phyloP scores from a whole-genome alignment of 768 basidiomycete species.

The Panaeolus papilionaceus region DNA sequence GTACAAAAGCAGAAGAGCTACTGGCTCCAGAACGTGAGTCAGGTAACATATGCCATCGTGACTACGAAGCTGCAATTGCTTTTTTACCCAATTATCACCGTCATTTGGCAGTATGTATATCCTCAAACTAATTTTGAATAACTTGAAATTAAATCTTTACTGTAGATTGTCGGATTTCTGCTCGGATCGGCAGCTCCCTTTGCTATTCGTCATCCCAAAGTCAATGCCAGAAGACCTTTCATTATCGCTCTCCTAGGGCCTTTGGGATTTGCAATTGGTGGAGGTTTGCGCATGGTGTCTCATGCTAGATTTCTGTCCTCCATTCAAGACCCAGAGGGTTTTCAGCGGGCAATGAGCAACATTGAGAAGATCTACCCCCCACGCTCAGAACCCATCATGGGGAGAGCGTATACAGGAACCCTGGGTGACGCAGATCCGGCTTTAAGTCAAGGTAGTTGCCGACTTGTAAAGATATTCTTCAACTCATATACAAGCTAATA shows the following conservation, averaged over 20 bases:
- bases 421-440: background rate
- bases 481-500: slow-evolving; percentile 22
- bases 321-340: slow-evolving; percentile 46
- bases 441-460: background rate
- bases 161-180: slow-evolving; percentile 10
- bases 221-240: slow-evolving; percentile 10
- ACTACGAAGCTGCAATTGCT: slow-evolving; percentile 59
- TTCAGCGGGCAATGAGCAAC: slow-evolving; percentile 46
- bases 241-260: slow-evolving; percentile 31
- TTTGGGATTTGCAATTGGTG: slow-evolving; percentile 39
- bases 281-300: slow-evolving; percentile 33
- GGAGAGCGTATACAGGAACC: slow-evolving; percentile 27
- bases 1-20: slow-evolving; percentile 47
- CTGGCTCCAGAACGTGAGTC: slow-evolving; percentile 58
- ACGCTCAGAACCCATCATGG: slow-evolving; percentile 31
- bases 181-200: slow-evolving; percentile 1
- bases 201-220: slow-evolving; percentile 13
- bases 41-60: slow-evolving; percentile 55
- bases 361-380: slow-evolving; percentile 47
- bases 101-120: slow-evolving; percentile 42
- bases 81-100: slow-evolving; percentile 59
- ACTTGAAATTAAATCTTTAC: slow-evolving; percentile 18
- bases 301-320: slow-evolving; percentile 45
- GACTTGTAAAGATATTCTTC: background rate
- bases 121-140: slow-evolving; percentile 14